Base-by-base conservation (phyloP, 1,139 yeast genomes). In the Pichia sp. region DNA sequence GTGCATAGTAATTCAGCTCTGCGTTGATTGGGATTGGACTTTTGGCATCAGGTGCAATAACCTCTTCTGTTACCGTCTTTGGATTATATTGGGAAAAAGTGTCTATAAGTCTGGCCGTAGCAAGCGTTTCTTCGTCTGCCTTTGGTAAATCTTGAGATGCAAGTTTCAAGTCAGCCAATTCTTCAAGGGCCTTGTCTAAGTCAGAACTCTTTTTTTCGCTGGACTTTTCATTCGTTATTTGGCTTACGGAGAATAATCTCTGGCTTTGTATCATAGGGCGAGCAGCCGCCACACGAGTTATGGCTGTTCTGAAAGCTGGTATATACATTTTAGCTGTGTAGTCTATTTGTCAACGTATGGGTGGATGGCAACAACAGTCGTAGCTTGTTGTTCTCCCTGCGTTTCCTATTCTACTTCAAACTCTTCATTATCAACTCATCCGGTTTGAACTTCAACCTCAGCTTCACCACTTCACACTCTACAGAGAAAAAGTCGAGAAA, bases 11-110 rank as follows among this genome's bases (percentile, higher is more conserved):
- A 63, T 88, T 84, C 52, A 93, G 80, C 66, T 86, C 89, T 5
- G 90, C 95, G 67, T 85, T 89, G 58, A 90, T 74, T 13, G 98
- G 97, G 26, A 88, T 68, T 3, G 95, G 95, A 56, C 85, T 69
- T 5, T 59, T 51, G 5, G 60, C 51, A 31, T 62, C 65, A 34
- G 71, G 64, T 64, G 60, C 64, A 23, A 70, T 65, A 3, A 64
- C 55, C 53, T 76, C 73, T 47, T 72, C 69, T 16, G 76, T 70
- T 34, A 75, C 54, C 38, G 69, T 70, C 58, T 77, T 72, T 5
- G 85, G 84, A 11, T 68, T 57, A 62, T 78, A 79, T 44, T 60
- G 45, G 29, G 69, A 62, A 60, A 73, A 68, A 6, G 69, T 59
- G 41, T 65, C 62, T 49, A 67, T 56, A 29, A 67, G 54, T 7